Conservation (phyloP, 2,329 filamentous ascomycete species). For the Pseudogymnoascus sp. region DNA sequence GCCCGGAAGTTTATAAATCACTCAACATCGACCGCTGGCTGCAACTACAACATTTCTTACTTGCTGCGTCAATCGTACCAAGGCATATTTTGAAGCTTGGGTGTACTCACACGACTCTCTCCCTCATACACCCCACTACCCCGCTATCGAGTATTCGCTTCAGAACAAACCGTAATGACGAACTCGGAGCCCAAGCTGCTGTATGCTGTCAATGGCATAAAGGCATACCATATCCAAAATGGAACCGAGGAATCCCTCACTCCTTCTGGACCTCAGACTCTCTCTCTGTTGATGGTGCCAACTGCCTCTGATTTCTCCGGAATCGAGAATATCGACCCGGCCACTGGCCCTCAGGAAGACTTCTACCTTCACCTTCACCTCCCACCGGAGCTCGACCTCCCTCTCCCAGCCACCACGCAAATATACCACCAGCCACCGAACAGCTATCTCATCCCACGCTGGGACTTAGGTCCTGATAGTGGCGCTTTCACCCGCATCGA, state of each 20-base stretch:
- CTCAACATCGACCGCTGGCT: background rate
- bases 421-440: slow-evolving; percentile 92
- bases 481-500: slow-evolving; percentile 91
- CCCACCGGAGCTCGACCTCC: slow-evolving; percentile 87
- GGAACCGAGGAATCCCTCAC: slow-evolving; percentile 79
- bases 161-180: slow-evolving; percentile 3
- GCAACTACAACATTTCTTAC: background rate
- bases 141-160: slow-evolving; percentile 1
- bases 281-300: slow-evolving; percentile 92
- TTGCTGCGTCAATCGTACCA: background rate
- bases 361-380: slow-evolving; percentile 96
- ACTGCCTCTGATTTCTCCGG: slow-evolving; percentile 64
- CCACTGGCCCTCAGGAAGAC: slow-evolving; percentile 64
- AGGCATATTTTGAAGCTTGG: slow-evolving; percentile 4
- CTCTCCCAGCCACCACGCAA: slow-evolving; percentile 89
- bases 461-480: slow-evolving; percentile 82
- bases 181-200: slow-evolving; percentile 52
- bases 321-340: slow-evolving; percentile 45
- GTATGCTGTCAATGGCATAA: slow-evolving; percentile 73
- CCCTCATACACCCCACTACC: background rate
- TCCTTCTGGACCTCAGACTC: slow-evolving; percentile 76
- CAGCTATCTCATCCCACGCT: slow-evolving; percentile 90
- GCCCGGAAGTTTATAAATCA: background rate
- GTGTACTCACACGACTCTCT: background rate
- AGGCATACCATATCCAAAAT: slow-evolving; percentile 83